phyloP scores from a whole-genome alignment of 176 grass and related monocot genomes.

The Coix lacrymajobi region DNA sequence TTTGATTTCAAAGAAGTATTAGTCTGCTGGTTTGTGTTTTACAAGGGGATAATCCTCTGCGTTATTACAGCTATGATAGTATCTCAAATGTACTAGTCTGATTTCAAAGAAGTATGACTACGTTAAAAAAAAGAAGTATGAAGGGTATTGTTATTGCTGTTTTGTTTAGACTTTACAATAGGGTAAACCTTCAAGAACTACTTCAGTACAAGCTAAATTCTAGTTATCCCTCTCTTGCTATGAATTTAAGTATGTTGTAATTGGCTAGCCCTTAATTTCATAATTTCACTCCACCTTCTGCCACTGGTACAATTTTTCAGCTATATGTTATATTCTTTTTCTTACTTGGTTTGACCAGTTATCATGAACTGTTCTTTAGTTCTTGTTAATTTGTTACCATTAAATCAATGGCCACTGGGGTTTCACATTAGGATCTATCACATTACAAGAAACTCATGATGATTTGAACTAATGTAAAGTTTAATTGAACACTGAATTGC shows the following conservation, averaged over 20 bases:
- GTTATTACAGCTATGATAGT: not conserved
- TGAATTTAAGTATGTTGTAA: not conserved
- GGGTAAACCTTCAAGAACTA: not conserved
- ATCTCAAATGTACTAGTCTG: not conserved
- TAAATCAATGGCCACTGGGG: not conserved
- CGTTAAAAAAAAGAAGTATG: not conserved
- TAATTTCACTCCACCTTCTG: not conserved
- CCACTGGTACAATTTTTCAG: not conserved
- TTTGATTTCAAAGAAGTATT: not conserved
- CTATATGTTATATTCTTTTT: not conserved
- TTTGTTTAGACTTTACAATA: not conserved
- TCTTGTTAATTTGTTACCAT: not conserved
- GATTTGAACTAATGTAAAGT: not conserved
- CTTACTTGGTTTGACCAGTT: not conserved
- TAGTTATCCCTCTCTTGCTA: not conserved
- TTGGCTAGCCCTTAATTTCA: not conserved
- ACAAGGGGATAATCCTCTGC: not conserved
- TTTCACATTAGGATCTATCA: not conserved
- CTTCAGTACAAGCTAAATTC: not conserved
- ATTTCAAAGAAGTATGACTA: not conserved
- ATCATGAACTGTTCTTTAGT: not conserved
- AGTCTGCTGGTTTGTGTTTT: conserved; percentile 8
- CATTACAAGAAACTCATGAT: not conserved
- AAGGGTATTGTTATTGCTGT: not conserved
- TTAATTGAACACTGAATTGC: not conserved